A percentile compares a stretch with the other conserved stretches of the same genome.
These are phyloP conservation scores for Cucurbita maxima DNA, from an alignment of 306 rosid species.

Conservation along the genomic window DNA sequence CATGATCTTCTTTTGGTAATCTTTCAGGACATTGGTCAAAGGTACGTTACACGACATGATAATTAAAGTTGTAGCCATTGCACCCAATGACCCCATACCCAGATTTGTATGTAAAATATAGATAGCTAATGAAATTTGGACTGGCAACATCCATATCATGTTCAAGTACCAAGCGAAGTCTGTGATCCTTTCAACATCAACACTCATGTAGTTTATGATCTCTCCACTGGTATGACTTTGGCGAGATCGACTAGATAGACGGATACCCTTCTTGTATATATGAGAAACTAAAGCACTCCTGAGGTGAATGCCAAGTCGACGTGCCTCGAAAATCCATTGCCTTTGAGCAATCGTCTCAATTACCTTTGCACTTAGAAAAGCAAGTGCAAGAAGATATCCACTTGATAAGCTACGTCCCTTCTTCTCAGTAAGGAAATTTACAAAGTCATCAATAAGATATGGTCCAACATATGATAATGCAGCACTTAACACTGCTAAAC, in stretches of 20 bases:
- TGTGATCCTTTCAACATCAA: slow-evolving; percentile 82
- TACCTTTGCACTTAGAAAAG: slow-evolving; percentile 64
- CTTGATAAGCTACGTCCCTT: slow-evolving; percentile 26
- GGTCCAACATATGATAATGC: slow-evolving; percentile 93
- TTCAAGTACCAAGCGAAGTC: slow-evolving; percentile 72
- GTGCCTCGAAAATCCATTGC: slow-evolving; percentile 91
- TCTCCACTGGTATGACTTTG: slow-evolving; percentile 75
- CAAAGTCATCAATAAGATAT: slow-evolving; percentile 74
- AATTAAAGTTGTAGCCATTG: slow-evolving; percentile 48
- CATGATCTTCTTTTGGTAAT: slow-evolving; percentile 74
- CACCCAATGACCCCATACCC: slow-evolving; percentile 63
- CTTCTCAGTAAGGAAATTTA: slow-evolving; percentile 42
- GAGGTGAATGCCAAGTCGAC: slow-evolving; percentile 70
- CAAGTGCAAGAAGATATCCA: slow-evolving; percentile 60
- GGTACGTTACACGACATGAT: slow-evolving; percentile 73
- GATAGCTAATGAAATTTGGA: slow-evolving; percentile 71
- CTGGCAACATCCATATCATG: slow-evolving; percentile 77
- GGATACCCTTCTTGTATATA: slow-evolving; percentile 56
- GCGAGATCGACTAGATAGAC: slow-evolving; percentile 50
- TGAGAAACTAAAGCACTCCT: slow-evolving; percentile 62
- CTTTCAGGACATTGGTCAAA: slow-evolving; percentile 50
- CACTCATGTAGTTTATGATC: slow-evolving; percentile 89
- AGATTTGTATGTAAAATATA: slow-evolving; percentile 54
- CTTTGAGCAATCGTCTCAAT: slow-evolving; percentile 71
- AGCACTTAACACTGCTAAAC: slow-evolving; percentile 53